Evolutionary conservation across 148 eudicot species (phyloP), one percentile per base, ranked within the genome.

Genomic region (Vaccinium darrowii): DNA sequence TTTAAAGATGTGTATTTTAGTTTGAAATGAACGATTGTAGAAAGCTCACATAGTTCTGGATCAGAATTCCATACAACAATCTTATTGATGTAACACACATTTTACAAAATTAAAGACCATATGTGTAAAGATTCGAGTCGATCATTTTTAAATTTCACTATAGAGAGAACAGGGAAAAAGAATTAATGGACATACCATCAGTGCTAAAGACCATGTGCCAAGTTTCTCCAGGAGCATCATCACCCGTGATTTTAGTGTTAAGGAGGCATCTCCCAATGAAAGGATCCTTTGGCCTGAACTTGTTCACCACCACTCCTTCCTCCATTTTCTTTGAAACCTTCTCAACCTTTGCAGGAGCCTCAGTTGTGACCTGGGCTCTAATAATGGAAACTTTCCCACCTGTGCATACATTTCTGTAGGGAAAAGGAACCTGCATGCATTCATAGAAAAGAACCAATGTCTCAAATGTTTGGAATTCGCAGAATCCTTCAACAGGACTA

Each of bases 161-260:
- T 0, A 62, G 75, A 27, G 11, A 80, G n/a, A 80, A 80, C 13
- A 5, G 9, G 8, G 19, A n/a, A 23, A 58, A 39, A 60, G 49
- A 58, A 36, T 36, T 16, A 65, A 58, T 7, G 53, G 15, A 3
- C 72, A 80, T 9, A 97, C 99, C 99, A 80, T 95, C 98, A 81
- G 96, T 95, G 89, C 84, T 79, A 88, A 97, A 95, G 88, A 97
- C 98, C 98, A 97, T 97, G 89, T 97, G 99, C 98, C 98, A 95
- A 51, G 99, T 97, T 84, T 97, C 99, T 80, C 99, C 99, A 36
- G 98, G 99, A 39, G 99, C 98, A 92, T 95, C 98, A 84, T 95
- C 99, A 6, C 92, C 98, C 19, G 99, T 97, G 89, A 97, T 95
- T 93, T 92, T 97, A 60, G 95, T 92, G 91, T 97, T 97, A 43